Evolutionary conservation across 441 rosid species (phyloP), one percentile per base, ranked within the genome.

Genomic region (Iberis amara): DNA sequence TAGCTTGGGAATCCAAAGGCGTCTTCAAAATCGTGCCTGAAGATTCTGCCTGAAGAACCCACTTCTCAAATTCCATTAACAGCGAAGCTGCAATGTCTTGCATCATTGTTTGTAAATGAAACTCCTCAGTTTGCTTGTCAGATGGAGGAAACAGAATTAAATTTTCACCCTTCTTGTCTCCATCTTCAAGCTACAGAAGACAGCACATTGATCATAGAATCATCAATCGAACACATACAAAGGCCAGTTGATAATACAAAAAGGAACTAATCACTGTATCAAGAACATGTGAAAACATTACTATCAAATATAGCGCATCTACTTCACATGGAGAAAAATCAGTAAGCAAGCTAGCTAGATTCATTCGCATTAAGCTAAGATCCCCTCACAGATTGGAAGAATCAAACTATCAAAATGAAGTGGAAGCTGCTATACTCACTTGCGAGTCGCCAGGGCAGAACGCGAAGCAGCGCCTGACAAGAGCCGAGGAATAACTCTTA

Each of bases 1-100:
- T 92, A 33, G 98, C 85, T 86, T 92, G 98, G 67, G 96, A 89
- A 83, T 92, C 98, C 54, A 92, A 77, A 43, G 97, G 98, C n/a
- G 96, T 92, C 84, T 92, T 92, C 73, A 92, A 72, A 53, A 81
- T 81, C 41, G 97, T 89, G 64, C 98, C 98, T 0, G 94, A 69
- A 38, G 98, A 92, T 50, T 92, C 98, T 0, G 89, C 94, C 72
- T 75, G 61, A 52, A 92, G 83, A 35, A 86, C 98, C 86, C 88
- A 86, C 68, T 92, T 92, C 66, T 92, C 98, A 41, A 92, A 92
- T 40, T 83, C 92, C 98, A 89, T 92, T 68, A 92, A 66, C 52
- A 92, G 71, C 8, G 86, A 86, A 36, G 97, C 96, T 0, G 94
- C 98, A 39, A 92, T 65, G 39, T 92, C 96, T 75, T 92, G 98